Percentiles rank a stretch among this genome's conserved stretches.
phyloP scores from a whole-genome alignment of 345 rosid genomes.

The Mercurialis annua region DNA sequence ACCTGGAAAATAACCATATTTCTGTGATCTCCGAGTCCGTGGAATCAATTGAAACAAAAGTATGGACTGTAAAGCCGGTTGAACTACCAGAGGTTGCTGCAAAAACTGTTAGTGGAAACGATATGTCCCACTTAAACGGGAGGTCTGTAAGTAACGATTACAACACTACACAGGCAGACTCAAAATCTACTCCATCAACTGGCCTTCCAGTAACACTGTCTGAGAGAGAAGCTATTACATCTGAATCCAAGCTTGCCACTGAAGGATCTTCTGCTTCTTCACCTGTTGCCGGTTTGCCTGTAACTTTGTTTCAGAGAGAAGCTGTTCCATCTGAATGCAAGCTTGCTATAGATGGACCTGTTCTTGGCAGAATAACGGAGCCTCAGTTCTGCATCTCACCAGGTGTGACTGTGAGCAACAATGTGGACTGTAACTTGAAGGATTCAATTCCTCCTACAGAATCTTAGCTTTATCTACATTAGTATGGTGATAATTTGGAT shows the following conservation, averaged over 20 bases:
- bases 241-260: slow-evolving; percentile 17
- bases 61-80: slow-evolving; percentile 19
- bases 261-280: slow-evolving; percentile 18
- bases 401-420: slow-evolving; percentile 15
- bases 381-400: slow-evolving; percentile 17
- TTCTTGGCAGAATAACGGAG: slow-evolving; percentile 12
- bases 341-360: slow-evolving; percentile 12
- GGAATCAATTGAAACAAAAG: slow-evolving; percentile 27
- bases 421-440: slow-evolving; percentile 21
- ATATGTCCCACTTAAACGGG: slow-evolving; percentile 11
- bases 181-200: slow-evolving; percentile 17
- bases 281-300: background rate
- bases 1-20: slow-evolving; percentile 16
- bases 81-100: slow-evolving; percentile 29
- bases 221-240: slow-evolving; percentile 23
- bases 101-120: slow-evolving; percentile 26
- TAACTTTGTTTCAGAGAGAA: slow-evolving; percentile 7
- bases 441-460: slow-evolving; percentile 23
- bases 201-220: slow-evolving; percentile 25
- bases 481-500: background rate
- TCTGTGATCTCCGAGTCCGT: slow-evolving; percentile 17
- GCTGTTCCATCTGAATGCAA: slow-evolving; percentile 10
- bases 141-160: slow-evolving; percentile 13
- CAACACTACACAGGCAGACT: background rate
- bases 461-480: slow-evolving; percentile 22